Evolutionary conservation across 768 basidiomycete species (phyloP), one percentile per base, ranked within the genome.

Genomic region (Psilocybe subaeruginosa): DNA sequence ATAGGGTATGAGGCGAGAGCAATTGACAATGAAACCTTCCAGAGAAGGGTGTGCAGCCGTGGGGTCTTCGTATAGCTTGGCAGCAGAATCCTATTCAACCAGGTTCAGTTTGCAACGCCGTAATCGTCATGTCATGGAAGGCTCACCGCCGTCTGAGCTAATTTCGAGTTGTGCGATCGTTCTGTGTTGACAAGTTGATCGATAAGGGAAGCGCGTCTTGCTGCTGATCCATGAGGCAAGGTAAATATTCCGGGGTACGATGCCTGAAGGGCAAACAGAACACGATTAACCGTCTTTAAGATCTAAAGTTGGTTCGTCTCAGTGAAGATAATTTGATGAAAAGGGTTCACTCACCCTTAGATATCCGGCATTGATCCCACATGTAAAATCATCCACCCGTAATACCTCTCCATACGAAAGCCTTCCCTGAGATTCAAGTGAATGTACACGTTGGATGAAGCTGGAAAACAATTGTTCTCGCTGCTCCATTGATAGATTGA

Each of bases 361-460:
- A 59, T 77, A 79, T 2, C 73, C 74, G 0, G 69, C 60, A 62
- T 63, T 69, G 27, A 71, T 69, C 3, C 70, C 73, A 52, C 68
- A 68, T 17, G 75, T 70, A 39, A 79, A 72, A 63, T 78, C 78
- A 30, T 77, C 75, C 39, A 70, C 64, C 55, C 73, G 69, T 54
- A 80, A 43, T n/a, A 78, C 77, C 64, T 80, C 79, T 56, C 78
- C 78, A 60, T 72, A 79, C 3, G 73, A 66, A 4, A 79, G 46
- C 35, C 63, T 59, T 7, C 73, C 70, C 54, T 78, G 76, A 19
- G 70, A 49, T 60, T 79, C 76, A 14, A 79, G 61, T 12, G 72
- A 47, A 52, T 75, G 72, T 2, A 78, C 70, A 27, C 76, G 66
- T 37, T 76, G 68, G 41, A 79, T 76, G 50, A 80, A 78, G 57